Base-by-base conservation (phyloP, 352 stramenopile species). In the Phytophthora pistaciae region DNA sequence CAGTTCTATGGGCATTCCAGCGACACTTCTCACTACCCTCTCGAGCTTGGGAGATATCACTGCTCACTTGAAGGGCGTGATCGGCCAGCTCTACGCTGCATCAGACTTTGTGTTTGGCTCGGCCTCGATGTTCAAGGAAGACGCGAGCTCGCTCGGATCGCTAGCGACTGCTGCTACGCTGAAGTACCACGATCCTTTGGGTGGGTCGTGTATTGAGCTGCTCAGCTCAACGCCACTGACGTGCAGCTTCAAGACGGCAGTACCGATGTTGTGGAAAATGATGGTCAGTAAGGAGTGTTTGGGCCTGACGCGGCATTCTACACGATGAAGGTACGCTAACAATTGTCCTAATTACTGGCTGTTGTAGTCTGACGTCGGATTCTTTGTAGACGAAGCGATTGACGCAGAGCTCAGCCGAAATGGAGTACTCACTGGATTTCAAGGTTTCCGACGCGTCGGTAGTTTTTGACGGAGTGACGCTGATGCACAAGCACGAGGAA, bases 281-380 rank as follows among this genome's bases (percentile, higher is more conserved):
- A 48, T 75, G 20, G 18, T 75, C 16, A 40, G 18, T 1, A 69
- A 65, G 62, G 68, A 75, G 36, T 67, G 3, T 71, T 75, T 50
- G 68, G 68, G 5, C 40, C 68, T 11, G 50, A 70, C 18, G 40
- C 52, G 0, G 42, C 59, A 11, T 58, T 50, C 11, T 73, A 73
- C 38, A 60, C 54, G 4, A 64, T 73, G 21, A 73, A 73, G 60
- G 66, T 68, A 33, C 7, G 29, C 5, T 33, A 29, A 29, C 25
- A 29, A 0, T 29, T 29, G 16, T 14, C 3, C 54, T 46, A 27
- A 23, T n/a, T 6, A 23, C 50, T 50, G 40, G 40, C n/a, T 16
- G 36, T 42, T 18, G 36, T 27, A 52, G 13, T 3, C 21, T 61
- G 53, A 62, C n/a, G 16, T 8, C 9, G 18, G 53, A 36, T 55